These are phyloP conservation scores for Oryza meyeriana DNA, from an alignment of 176 grass and related monocot species.

Conservation along the genomic window DNA sequence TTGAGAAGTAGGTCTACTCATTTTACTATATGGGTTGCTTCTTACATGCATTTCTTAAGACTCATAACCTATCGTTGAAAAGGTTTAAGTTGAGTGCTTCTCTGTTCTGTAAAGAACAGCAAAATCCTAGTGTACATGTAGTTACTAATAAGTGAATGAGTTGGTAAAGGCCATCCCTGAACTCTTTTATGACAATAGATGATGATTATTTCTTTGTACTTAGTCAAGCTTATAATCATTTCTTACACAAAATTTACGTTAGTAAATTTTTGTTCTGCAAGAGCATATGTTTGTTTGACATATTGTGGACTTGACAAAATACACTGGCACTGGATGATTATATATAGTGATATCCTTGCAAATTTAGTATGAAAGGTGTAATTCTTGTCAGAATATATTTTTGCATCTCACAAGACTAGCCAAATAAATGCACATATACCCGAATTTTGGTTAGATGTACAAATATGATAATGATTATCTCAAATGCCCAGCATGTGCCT, in stretches of 20 bases:
- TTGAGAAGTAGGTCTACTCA: constrained; percentile 65
- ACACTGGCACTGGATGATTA: background rate
- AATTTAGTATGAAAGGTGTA: background rate
- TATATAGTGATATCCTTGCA: background rate
- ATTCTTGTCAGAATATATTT: background rate
- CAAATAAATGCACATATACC: background rate
- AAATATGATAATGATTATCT: background rate
- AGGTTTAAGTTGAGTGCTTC: background rate
- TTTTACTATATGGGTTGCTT: constrained; percentile 7
- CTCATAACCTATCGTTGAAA: background rate
- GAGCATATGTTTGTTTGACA: background rate
- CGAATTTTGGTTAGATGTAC: background rate
- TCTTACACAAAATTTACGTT: background rate
- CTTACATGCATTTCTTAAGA: background rate
- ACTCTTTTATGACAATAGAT: background rate
- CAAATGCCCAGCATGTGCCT: background rate
- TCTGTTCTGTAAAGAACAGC: background rate
- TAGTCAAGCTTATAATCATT: background rate
- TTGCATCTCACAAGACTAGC: background rate
- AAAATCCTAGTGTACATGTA: background rate
- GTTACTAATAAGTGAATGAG: background rate
- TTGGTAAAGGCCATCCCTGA: background rate
- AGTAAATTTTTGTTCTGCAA: background rate
- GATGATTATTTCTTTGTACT: background rate
- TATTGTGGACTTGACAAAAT: background rate